Evolutionary conservation across 2,329 filamentous ascomycete species (phyloP), one percentile per base, ranked within the genome.

Genomic region (Ophiobolus disseminans): DNA sequence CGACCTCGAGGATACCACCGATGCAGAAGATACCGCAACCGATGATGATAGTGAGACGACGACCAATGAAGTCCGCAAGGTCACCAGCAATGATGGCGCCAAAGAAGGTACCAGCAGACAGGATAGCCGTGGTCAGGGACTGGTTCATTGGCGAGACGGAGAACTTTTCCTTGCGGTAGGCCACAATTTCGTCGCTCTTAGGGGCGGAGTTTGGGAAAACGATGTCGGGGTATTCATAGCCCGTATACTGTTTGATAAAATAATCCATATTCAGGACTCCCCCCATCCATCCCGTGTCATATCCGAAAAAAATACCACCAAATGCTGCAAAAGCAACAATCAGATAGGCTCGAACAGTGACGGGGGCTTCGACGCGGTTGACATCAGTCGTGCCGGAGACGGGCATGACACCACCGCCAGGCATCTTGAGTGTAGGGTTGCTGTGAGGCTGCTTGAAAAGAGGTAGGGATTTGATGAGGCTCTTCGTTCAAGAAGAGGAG

Each of bases 201-300:
- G 87, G 89, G 69, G 40, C 41, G 21, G 58, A 22, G 28, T 57
- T 59, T 21, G 67, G 62, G 45, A 62, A 78, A 55, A 84, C 78
- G 36, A 59, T 43, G 21, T 67, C 57, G 10, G 68, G 66, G 44
- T 70, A 72, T 31, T 69, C 62, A 6, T 48, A 31, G 49, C 57
- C 60, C 48, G 68, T 72, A 60, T 69, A 70, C 50, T 69, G 64
- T 21, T 70, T 64, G 60, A 72, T 72, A 58, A 72, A 72, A 64
- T 64, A 73, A 50, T 64, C 58, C 73, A 73, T 74, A 32, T 60
- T 82, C 23, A 82, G 76, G 60, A 87, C 84, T 75, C 85, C 85
- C 70, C 85, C 86, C 79, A 89, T 89, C 78, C 88, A 89, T 65
- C 88, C 88, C 32, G 87, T 89, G 68, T 91, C 88, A 74, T 89